These are phyloP conservation scores for Phytophthora hibernalis DNA, from an alignment of 352 stramenopile species.

Conservation along the genomic window DNA sequence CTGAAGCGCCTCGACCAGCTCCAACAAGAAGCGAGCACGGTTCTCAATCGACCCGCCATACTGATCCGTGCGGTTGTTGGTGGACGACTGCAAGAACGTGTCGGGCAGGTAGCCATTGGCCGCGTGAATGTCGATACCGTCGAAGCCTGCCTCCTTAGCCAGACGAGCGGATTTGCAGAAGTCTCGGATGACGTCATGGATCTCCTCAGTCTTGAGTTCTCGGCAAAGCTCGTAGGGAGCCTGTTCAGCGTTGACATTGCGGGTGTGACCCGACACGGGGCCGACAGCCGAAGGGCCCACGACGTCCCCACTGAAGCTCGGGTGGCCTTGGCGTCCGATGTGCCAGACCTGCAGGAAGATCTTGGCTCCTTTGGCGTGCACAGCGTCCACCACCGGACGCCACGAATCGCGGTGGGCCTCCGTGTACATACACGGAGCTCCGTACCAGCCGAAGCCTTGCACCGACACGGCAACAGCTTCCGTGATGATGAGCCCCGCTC, in stretches of 20 bases:
- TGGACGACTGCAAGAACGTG: constrained; percentile 77
- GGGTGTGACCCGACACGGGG: constrained; percentile 30
- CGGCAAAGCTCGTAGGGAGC: constrained; percentile 50
- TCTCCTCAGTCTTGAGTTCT: constrained; percentile 73
- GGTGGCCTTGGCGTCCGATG: constrained; percentile 59
- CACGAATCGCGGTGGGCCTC: constrained; percentile 49
- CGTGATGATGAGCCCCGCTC: constrained; percentile 40
- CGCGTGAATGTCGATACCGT: constrained; percentile 63
- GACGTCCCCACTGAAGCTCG: constrained; percentile 45
- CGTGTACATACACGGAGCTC: constrained; percentile 55
- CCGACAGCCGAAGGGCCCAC: constrained; percentile 52
- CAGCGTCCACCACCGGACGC: constrained; percentile 54
- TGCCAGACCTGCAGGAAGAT: constrained; percentile 70
- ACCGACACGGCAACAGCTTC: constrained; percentile 38
- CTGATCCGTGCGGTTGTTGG: constrained; percentile 82
- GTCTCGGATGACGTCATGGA: constrained; percentile 65
- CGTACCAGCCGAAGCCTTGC: constrained; percentile 50
- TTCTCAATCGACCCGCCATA: constrained; percentile 89
- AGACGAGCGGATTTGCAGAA: constrained; percentile 65
- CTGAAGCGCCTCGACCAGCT: constrained; percentile 66
- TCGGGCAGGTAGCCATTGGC: constrained; percentile 93
- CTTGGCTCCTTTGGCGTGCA: constrained; percentile 73
- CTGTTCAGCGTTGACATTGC: constrained; percentile 32
- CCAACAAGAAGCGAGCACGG: constrained; percentile 67
- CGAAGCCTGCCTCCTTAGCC: constrained; percentile 77